phyloP scores from a whole-genome alignment of 306 rosid species.

The Lathyrus oleraceus region DNA sequence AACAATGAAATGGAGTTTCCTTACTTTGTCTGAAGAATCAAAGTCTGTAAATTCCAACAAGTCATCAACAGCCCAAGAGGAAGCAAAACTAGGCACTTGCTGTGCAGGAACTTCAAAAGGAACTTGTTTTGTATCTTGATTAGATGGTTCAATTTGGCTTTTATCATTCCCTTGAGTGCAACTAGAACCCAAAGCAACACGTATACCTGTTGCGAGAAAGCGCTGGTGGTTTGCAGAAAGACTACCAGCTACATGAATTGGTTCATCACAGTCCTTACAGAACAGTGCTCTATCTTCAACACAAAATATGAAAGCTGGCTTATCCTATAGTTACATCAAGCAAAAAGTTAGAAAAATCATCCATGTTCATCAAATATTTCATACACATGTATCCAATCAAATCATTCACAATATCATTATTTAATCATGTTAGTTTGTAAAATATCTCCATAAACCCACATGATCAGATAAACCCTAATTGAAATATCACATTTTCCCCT shows the following conservation, averaged over 20 bases:
- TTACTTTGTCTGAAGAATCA: slow-evolving; percentile 71
- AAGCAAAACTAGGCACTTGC: slow-evolving; percentile 53
- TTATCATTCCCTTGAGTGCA: slow-evolving; percentile 60
- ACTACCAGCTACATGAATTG: slow-evolving; percentile 70
- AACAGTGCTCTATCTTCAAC: slow-evolving; percentile 96
- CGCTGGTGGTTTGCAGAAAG: slow-evolving; percentile 94
- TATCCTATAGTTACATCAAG: slow-evolving; percentile 61
- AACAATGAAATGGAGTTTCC: not conserved
- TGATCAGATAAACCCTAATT: not conserved
- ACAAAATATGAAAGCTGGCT: slow-evolving; percentile 93
- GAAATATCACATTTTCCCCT: not conserved
- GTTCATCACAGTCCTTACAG: slow-evolving; percentile 93
- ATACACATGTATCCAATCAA: not conserved
- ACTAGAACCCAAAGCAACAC: slow-evolving; percentile 67
- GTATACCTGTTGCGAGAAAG: slow-evolving; percentile 89
- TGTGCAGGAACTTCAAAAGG: slow-evolving; percentile 51
- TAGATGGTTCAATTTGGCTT: slow-evolving; percentile 65
- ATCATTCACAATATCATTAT: not conserved
- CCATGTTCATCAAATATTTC: slow-evolving; percentile 2
- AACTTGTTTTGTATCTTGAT: slow-evolving; percentile 49
- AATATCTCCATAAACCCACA: not conserved
- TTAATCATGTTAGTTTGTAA: not conserved
- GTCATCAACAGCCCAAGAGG: slow-evolving; percentile 90
- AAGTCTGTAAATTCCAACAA: slow-evolving; percentile 68
- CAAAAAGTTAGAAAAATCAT: slow-evolving; percentile 17